phyloP scores from a whole-genome alignment of 2,329 filamentous ascomycete species.

The Clonostachys solani region DNA sequence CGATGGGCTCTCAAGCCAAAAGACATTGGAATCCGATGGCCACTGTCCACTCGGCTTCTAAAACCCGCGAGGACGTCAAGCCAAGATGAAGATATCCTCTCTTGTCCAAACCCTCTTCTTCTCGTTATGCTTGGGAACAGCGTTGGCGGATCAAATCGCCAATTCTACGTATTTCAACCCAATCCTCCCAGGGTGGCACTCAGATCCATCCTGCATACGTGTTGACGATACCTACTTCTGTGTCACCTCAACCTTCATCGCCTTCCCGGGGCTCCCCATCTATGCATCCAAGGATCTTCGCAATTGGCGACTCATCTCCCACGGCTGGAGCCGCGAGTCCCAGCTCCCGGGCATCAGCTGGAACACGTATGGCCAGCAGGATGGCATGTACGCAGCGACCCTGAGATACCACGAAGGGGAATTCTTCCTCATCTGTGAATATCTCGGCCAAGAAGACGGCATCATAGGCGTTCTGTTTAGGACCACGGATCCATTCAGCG shows the following conservation, averaged over 20 bases:
- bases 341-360: slow-evolving; percentile 29
- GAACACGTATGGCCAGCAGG: slow-evolving; percentile 11
- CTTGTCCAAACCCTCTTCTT: too few relatives aligned
- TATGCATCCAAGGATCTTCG: slow-evolving; percentile 43
- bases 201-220: slow-evolving; percentile 39
- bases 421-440: slow-evolving; percentile 34
- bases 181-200: slow-evolving; percentile 43
- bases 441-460: slow-evolving; percentile 11
- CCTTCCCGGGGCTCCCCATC: slow-evolving; percentile 47
- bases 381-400: slow-evolving; percentile 43
- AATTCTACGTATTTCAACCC: slow-evolving; percentile 28
- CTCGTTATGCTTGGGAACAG: too few relatives aligned
- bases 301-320: slow-evolving; percentile 35
- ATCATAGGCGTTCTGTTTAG: slow-evolving; percentile 32
- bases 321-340: slow-evolving; percentile 20
- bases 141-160: too few relatives aligned
- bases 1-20: too few relatives aligned
- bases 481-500: slow-evolving; percentile 28
- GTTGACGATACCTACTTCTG: slow-evolving; percentile 44
- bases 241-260: slow-evolving; percentile 37
- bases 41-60: too few relatives aligned
- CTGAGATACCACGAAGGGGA: slow-evolving; percentile 31
- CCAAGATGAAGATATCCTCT: too few relatives aligned
- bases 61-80: too few relatives aligned
- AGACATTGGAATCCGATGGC: too few relatives aligned